Evolutionary conservation across 192 early-diverging fungal genomes (phyloP).

Genomic region (Gorgonomyces haynaldii): DNA sequence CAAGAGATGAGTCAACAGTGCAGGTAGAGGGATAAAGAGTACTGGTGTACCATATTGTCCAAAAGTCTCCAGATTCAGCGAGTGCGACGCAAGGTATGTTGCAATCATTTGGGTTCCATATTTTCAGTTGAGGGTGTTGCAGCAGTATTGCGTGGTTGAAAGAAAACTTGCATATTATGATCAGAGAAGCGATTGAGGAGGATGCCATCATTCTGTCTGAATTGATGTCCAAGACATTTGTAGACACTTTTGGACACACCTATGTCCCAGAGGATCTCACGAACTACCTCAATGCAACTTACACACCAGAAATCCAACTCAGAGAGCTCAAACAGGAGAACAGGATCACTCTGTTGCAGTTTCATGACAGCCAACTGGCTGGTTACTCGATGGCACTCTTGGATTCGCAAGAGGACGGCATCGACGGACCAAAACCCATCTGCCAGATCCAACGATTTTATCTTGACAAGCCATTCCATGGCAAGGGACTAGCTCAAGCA

Average conservation of each 20-base stretch:
- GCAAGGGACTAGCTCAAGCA: neutral
- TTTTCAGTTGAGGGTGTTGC: too few species aligned
- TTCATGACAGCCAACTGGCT: neutral
- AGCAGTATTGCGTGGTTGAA: too few species aligned
- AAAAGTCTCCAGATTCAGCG: too few species aligned
- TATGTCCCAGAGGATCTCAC: neutral
- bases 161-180: too few species aligned
- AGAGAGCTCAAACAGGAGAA: neutral
- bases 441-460: constrained; percentile 7
- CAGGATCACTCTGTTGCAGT: neutral
- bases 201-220: neutral
- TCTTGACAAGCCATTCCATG: neutral
- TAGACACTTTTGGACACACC: constrained; percentile 6
- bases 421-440: neutral
- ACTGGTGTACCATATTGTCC: too few species aligned
- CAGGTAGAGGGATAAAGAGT: too few species aligned
- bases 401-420: neutral
- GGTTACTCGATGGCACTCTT: neutral
- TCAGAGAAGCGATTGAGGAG: neutral
- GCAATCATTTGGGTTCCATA: too few species aligned
- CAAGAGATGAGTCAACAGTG: too few species aligned
- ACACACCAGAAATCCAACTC: neutral
- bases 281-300: neutral
- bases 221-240: neutral
- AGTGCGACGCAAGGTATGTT: too few species aligned